Percentiles rank a stretch among this genome's conserved stretches.
Evolutionary conservation across 2,329 filamentous ascomycete genomes (phyloP).

Genomic region (Cordyceps tenuipes): DNA sequence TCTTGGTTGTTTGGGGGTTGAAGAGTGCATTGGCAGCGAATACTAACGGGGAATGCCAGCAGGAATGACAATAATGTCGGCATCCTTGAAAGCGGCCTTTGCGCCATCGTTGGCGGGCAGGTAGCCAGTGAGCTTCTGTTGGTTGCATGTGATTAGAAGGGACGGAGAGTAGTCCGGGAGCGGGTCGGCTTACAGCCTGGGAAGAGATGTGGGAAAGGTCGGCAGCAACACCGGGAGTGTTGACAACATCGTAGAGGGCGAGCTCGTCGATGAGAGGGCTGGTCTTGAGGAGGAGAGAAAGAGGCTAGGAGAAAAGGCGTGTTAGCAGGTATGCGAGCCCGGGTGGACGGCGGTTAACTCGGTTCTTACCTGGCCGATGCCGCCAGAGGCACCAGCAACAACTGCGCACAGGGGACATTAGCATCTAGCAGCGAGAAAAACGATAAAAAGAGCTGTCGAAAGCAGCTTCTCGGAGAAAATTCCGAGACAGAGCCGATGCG

Average conservation of each 20-base stretch:
- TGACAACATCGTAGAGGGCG: constrained; percentile 97
- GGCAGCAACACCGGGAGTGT: constrained; percentile 90
- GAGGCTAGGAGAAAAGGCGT: constrained; percentile 50
- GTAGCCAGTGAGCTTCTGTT: constrained; percentile 75
- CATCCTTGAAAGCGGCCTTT: constrained; percentile 81
- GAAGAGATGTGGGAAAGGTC: constrained; percentile 98
- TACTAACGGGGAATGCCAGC: constrained; percentile 91
- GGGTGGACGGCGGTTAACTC: neutral
- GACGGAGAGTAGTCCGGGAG: neutral
- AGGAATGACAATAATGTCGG: constrained; percentile 93
- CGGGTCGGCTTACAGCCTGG: constrained; percentile 51
- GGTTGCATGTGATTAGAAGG: constrained; percentile 9
- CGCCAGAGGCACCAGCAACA: constrained; percentile 93
- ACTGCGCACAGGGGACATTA: constrained; percentile 32
- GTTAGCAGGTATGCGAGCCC: constrained; percentile 14
- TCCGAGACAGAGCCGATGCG: constrained; percentile 11
- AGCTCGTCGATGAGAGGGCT: constrained; percentile 85
- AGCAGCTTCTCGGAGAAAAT: neutral
- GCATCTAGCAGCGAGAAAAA: neutral
- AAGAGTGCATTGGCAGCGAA: neutral
- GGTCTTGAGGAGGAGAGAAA: constrained; percentile 93
- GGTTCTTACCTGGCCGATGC: constrained; percentile 83
- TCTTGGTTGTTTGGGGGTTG: neutral
- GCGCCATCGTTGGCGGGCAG: constrained; percentile 79
- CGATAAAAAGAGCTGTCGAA: neutral